These are phyloP conservation scores for Pyrenopolyporus hunteri DNA, from an alignment of 495 filamentous ascomycete genomes.

Conservation along the genomic window DNA sequence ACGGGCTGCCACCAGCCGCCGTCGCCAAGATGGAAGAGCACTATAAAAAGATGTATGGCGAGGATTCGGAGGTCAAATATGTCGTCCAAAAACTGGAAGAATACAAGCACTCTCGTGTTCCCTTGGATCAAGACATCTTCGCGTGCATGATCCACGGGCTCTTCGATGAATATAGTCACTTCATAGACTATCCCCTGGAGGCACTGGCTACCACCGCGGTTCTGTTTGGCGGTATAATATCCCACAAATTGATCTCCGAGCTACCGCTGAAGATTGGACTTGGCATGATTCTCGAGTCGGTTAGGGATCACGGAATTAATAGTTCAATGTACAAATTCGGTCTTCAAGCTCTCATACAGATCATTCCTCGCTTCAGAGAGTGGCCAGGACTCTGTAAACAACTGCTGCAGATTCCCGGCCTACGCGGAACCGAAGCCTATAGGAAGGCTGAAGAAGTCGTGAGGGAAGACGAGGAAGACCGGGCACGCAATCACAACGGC, in stretches of 20 bases:
- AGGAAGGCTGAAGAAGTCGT: slow-evolving; percentile 82
- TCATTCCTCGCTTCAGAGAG: slow-evolving; percentile 79
- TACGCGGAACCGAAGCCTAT: slow-evolving; percentile 85
- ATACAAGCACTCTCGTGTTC: slow-evolving; percentile 84
- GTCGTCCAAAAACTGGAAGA: slow-evolving; percentile 80
- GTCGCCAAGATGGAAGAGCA: slow-evolving; percentile 94
- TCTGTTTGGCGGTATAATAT: slow-evolving; percentile 95
- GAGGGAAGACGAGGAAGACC: slow-evolving; percentile 63
- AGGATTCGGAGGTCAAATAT: slow-evolving; percentile 78
- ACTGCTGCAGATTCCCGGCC: slow-evolving; percentile 76
- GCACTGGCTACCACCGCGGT: slow-evolving; percentile 94
- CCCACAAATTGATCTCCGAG: slow-evolving; percentile 84
- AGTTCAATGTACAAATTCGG: slow-evolving; percentile 98
- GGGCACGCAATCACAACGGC: slow-evolving; percentile 53
- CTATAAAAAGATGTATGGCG: slow-evolving; percentile 94
- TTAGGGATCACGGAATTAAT: slow-evolving; percentile 78
- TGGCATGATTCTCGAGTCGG: slow-evolving; percentile 95
- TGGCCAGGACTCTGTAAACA: slow-evolving; percentile 90
- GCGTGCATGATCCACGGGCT: slow-evolving; percentile 98
- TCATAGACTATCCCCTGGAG: slow-evolving; percentile 89
- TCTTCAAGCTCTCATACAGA: slow-evolving; percentile 90
- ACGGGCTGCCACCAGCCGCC: slow-evolving; percentile 76
- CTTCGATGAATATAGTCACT: slow-evolving; percentile 97
- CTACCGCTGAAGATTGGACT: slow-evolving; percentile 90
- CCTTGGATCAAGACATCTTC: slow-evolving; percentile 89